These are phyloP conservation scores for Clitopilus passeckerianus DNA, from an alignment of 768 basidiomycete species.

Conservation along the genomic window DNA sequence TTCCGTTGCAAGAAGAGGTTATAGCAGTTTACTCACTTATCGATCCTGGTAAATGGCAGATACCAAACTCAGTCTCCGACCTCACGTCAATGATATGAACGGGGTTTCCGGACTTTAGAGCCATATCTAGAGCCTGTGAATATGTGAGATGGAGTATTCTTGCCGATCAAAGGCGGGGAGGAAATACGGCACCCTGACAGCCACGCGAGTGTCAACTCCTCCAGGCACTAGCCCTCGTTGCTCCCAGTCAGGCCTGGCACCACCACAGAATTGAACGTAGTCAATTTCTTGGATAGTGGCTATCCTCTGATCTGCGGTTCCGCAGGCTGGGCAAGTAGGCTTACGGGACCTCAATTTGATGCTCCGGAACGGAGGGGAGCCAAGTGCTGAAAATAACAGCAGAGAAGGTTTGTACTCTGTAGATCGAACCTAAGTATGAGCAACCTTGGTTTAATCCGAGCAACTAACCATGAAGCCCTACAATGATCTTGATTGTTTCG, in stretches of 20 bases:
- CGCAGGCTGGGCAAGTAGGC: constrained; percentile 73
- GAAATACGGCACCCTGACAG: constrained; percentile 30
- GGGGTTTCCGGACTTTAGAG: constrained; percentile 21
- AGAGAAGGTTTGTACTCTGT: constrained; percentile 56
- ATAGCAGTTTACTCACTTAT: constrained; percentile 45
- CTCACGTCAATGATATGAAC: constrained; percentile 74
- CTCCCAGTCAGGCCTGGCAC: constrained; percentile 63
- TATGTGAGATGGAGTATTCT: neutral
- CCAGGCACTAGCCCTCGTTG: constrained; percentile 42
- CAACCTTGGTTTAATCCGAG: neutral
- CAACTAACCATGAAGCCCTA: constrained; percentile 57
- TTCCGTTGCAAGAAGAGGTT: neutral
- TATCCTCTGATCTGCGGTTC: constrained; percentile 35
- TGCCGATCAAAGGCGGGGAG: neutral
- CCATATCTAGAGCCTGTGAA: constrained; percentile 18
- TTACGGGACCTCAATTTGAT: constrained; percentile 78
- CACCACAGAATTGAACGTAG: constrained; percentile 87
- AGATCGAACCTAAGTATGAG: neutral
- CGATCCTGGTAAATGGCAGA: constrained; percentile 75
- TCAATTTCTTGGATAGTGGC: constrained; percentile 54
- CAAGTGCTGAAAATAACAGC: constrained; percentile 71
- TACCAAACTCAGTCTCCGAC: constrained; percentile 74
- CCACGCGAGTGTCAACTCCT: constrained; percentile 34
- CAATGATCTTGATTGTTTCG: constrained; percentile 78
- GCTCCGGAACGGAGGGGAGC: constrained; percentile 67